Conservation (phyloP, 2,329 filamentous ascomycete species). For the Phyllosticta citribraziliensis region DNA sequence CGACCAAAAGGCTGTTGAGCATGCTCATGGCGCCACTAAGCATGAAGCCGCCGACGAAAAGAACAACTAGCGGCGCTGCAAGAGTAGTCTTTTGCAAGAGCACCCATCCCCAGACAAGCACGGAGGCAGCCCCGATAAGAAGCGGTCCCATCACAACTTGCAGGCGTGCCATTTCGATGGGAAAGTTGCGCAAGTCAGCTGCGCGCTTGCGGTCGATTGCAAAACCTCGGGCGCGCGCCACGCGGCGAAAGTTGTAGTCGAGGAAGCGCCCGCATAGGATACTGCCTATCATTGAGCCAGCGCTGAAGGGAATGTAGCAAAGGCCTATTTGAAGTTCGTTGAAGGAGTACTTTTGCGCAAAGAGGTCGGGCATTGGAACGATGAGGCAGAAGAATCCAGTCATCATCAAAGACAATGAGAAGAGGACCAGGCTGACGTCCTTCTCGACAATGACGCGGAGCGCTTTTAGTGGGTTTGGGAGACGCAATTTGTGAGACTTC, state of each 20-base stretch:
- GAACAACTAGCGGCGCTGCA: slow-evolving; percentile 35
- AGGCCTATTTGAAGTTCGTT: slow-evolving; percentile 34
- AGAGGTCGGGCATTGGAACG: slow-evolving; percentile 33
- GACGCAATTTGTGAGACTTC: slow-evolving; percentile 20
- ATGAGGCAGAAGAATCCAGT: slow-evolving; percentile 28
- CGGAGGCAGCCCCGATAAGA: slow-evolving; percentile 20
- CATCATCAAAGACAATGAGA: slow-evolving; percentile 15
- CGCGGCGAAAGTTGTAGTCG: slow-evolving; percentile 64
- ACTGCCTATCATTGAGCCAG: slow-evolving; percentile 24
- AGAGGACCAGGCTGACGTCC: slow-evolving; percentile 25
- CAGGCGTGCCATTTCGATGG: slow-evolving; percentile 38
- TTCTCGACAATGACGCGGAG: slow-evolving; percentile 28
- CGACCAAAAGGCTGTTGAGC: slow-evolving; percentile 37
- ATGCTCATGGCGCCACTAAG: slow-evolving; percentile 44
- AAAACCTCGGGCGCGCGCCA: slow-evolving; percentile 52
- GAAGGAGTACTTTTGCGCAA: slow-evolving; percentile 34
- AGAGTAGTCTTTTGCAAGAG: slow-evolving; percentile 27
- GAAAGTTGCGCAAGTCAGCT: slow-evolving; percentile 42
- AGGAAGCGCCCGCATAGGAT: slow-evolving; percentile 45
- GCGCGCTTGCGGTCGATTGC: slow-evolving; percentile 50
- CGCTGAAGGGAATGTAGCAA: slow-evolving; percentile 21
- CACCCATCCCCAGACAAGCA: slow-evolving; percentile 35
- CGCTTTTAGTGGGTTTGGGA: slow-evolving; percentile 33
- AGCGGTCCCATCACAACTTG: slow-evolving; percentile 31
- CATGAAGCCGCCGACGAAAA: slow-evolving; percentile 45